These are phyloP conservation scores for Solanum etuberosum DNA, from an alignment of 257 asterid genomes.

Conservation along the genomic window DNA sequence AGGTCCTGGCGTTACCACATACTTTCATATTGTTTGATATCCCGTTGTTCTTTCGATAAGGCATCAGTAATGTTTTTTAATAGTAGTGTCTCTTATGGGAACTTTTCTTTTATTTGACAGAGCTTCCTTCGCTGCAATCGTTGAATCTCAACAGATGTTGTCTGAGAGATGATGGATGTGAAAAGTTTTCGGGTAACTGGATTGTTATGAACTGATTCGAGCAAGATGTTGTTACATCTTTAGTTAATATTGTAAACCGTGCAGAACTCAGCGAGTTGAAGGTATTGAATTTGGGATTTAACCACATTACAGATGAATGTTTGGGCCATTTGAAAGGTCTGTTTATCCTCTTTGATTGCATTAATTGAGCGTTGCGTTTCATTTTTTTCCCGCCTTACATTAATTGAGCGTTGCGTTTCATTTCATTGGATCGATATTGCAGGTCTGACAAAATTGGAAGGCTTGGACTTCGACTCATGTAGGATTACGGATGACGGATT, in stretches of 20 bases:
- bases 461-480: neutral
- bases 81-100: accelerated
- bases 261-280: neutral
- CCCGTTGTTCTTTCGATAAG: neutral
- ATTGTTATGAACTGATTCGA: neutral
- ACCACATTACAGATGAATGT: conserved; percentile 1
- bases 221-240: neutral
- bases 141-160: neutral
- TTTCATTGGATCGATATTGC: neutral
- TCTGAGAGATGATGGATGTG: neutral
- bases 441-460: neutral
- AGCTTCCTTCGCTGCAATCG: neutral
- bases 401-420: neutral
- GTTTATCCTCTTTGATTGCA: neutral
- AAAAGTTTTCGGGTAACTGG: neutral
- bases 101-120: neutral
- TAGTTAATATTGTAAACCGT: neutral
- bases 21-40: too few species aligned
- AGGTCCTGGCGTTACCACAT: neutral
- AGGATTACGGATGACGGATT: neutral
- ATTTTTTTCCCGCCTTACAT: neutral
- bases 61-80: neutral
- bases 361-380: neutral
- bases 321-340: neutral
- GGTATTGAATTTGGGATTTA: neutral